A percentile compares a stretch with the other conserved stretches of the same genome.
Conservation (phyloP, 306 rosid genomes). For the Coriaria nepalensis region DNA sequence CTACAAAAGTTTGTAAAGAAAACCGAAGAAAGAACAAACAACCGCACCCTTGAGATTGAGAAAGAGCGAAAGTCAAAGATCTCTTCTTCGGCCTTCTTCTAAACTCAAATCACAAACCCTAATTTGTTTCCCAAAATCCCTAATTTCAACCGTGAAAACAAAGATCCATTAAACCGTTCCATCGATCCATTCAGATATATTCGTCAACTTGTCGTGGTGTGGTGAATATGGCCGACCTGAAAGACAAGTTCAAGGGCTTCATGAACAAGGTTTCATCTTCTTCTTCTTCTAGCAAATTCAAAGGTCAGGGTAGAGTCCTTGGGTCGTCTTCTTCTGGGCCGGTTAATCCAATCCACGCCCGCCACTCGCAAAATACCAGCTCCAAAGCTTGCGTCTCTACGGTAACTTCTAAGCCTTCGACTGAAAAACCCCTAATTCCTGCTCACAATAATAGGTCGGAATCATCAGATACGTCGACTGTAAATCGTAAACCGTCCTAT, state of each 20-base stretch:
- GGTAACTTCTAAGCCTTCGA: constrained; percentile 18
- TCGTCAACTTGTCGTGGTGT: no score
- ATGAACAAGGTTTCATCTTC: constrained; percentile 68
- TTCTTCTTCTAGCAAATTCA: constrained; percentile 65
- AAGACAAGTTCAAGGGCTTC: constrained; percentile 82
- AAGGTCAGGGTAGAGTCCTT: constrained; percentile 85
- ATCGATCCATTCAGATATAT: no score
- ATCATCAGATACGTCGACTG: constrained; percentile 7
- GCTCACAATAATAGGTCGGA: constrained; percentile 12
- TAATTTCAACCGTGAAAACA: no score
- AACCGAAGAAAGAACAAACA: no score
- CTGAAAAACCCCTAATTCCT: constrained; percentile 14
- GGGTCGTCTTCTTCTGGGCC: constrained; percentile 59
- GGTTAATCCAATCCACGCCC: constrained; percentile 19
- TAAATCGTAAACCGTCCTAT: constrained; percentile 22
- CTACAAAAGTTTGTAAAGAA: no score
- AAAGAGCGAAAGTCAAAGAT: no score
- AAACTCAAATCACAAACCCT: no score
- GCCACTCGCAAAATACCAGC: constrained; percentile 18
- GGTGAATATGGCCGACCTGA: constrained; percentile 55
- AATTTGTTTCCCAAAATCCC: no score
- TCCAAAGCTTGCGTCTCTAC: constrained; percentile 19
- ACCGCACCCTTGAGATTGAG: no score
- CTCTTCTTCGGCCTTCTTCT: no score
- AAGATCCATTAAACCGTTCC: no score